Evolutionary conservation across 176 grass and related monocot species (phyloP), one percentile per base, ranked within the genome.

Genomic region (Zoysia pacifica): DNA sequence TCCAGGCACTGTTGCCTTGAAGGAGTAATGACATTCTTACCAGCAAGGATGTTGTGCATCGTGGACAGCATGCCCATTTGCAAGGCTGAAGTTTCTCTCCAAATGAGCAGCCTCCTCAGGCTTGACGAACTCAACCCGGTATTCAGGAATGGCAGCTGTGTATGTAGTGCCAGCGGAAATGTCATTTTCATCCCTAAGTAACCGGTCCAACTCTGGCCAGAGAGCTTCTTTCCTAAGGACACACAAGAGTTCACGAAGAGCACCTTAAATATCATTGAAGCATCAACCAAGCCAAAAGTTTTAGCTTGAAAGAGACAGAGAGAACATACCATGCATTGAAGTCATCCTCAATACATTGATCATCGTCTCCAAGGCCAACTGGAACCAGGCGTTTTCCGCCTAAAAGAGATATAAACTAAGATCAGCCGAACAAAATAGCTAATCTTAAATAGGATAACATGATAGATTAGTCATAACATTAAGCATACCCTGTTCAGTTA

Each of bases 341-440:
- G 66, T 94, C 91, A 78, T 97, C 94, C 75, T 97, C 94, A 54
- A 97, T 94, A 75, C 91, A 97, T 76, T 92, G 91, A 71, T 97
- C 94, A 74, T 97, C 94, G 11, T 97, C 94, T 80, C 94, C 94
- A 39, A 97, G 85, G 48, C 91, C 94, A 62, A 97, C 80, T 1
- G 94, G 89, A 68, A 90, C 58, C 79, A 97, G 73, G 35, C 94
- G 89, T n/a, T 92, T 97, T 66, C 82, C 94, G 88, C 94, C 94
- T 97, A 67, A 72, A 71, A 67, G 6, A 60, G 66, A 81, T 47
- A 79, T 18, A 0, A 81, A 55, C 35, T 72, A 12, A 55, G 42
- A 62, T 76, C 60, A 72, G 48, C 15, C 40, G 19, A 79, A 83
- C 61, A 83, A 28, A 62, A 56, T 13, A 5, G 12, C 43, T 70